These are phyloP conservation scores for Suillus luteus DNA, from an alignment of 768 basidiomycete genomes.

Conservation along the genomic window DNA sequence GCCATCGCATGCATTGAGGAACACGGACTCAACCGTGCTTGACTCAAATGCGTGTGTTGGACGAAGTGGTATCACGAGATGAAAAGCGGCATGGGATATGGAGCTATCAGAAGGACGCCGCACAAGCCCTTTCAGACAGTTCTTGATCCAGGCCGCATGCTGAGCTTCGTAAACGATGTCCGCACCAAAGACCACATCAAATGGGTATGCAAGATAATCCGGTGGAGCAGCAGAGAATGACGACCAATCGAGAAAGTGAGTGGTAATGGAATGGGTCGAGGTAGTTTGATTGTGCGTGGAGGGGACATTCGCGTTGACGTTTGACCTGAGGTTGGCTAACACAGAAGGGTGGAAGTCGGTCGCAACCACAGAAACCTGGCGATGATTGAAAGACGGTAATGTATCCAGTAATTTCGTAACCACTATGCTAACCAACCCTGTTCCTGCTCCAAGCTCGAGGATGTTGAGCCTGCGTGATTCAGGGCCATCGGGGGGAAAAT, in stretches of 20 bases:
- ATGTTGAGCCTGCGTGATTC: slow-evolving; percentile 34
- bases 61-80: slow-evolving; percentile 78
- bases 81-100: slow-evolving; percentile 43
- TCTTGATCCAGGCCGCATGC: slow-evolving; percentile 49
- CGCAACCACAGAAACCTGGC: slow-evolving; percentile 36
- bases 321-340: slow-evolving; percentile 48
- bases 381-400: slow-evolving; percentile 1
- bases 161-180: slow-evolving; percentile 56
- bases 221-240: slow-evolving; percentile 20
- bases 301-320: slow-evolving; percentile 42
- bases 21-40: slow-evolving; percentile 56
- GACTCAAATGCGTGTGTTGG: slow-evolving; percentile 63
- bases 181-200: slow-evolving; percentile 54
- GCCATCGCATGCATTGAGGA: slow-evolving; percentile 31
- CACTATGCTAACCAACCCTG: slow-evolving; percentile 52
- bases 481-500: background rate
- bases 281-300: background rate
- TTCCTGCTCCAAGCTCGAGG: slow-evolving; percentile 60
- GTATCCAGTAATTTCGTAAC: slow-evolving; percentile 35
- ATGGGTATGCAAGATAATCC: slow-evolving; percentile 35
- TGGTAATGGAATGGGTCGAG: slow-evolving; percentile 23
- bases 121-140: slow-evolving; percentile 43
- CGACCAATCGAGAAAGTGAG: slow-evolving; percentile 44
- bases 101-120: slow-evolving; percentile 20
- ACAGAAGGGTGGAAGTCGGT: slow-evolving; percentile 54